phyloP scores from a whole-genome alignment of 1,284 basidiomycete genomes.

The Heterobasidion parviporum region DNA sequence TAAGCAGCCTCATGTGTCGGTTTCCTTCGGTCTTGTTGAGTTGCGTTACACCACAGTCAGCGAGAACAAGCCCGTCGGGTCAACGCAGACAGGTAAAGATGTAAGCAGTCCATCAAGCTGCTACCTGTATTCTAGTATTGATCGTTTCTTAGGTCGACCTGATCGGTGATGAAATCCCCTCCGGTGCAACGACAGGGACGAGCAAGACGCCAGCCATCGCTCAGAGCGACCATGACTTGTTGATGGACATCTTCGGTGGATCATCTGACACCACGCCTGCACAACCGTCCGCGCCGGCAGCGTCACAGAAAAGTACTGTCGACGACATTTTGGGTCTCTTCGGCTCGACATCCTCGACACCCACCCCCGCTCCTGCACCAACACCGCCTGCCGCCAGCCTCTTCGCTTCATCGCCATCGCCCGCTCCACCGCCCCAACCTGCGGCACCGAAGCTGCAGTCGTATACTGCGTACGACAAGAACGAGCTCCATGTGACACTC shows the following conservation, averaged over 20 bases:
- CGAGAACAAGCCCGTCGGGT: slow-evolving; percentile 91
- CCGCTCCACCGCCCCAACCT: slow-evolving; percentile 27
- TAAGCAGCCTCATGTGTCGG: slow-evolving; percentile 28
- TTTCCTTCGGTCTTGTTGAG: background rate
- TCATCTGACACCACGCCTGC: slow-evolving; percentile 32
- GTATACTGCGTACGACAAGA: slow-evolving; percentile 89
- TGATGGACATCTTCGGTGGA: slow-evolving; percentile 90
- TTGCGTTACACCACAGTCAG: slow-evolving; percentile 48
- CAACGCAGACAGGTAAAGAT: slow-evolving; percentile 72
- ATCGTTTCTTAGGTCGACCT: slow-evolving; percentile 49
- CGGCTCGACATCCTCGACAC: slow-evolving; percentile 31
- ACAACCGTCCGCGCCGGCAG: slow-evolving; percentile 29
- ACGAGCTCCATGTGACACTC: slow-evolving; percentile 83
- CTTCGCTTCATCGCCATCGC: slow-evolving; percentile 22
- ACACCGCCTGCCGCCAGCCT: slow-evolving; percentile 16
- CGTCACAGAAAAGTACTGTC: slow-evolving; percentile 52
- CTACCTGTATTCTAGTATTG: background rate
- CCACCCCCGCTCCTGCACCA: slow-evolving; percentile 21
- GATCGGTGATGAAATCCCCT: slow-evolving; percentile 63
- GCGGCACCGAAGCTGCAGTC: slow-evolving; percentile 49
- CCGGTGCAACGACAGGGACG: slow-evolving; percentile 25
- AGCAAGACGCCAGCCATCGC: slow-evolving; percentile 26
- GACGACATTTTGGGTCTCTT: slow-evolving; percentile 93
- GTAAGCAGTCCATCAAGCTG: slow-evolving; percentile 27
- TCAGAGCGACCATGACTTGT: slow-evolving; percentile 81